Base-by-base conservation (phyloP, 2,329 filamentous ascomycete genomes). In the Huntiella abstrusa region DNA sequence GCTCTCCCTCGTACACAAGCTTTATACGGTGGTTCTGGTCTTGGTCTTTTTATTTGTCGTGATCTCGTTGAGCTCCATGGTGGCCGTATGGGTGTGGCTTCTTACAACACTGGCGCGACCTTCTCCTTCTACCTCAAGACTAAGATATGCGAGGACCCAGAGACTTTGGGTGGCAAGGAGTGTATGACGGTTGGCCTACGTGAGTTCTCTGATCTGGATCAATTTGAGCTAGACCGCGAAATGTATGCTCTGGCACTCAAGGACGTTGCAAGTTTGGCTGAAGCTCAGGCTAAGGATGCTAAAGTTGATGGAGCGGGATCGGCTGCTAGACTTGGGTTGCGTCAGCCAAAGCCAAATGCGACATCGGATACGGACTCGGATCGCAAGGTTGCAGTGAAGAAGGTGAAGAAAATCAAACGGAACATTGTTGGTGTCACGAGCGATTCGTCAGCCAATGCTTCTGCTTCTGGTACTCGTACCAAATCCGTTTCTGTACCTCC, bases 121-220 rank as follows among this genome's bases (percentile, higher is more conserved):
- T 86, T 86, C 58, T 78, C 75, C 22, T 86, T 87, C 57, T 86
- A 83, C 56, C 70, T 86, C 58, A 79, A 77, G 52, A 73, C 74
- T 46, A 73, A 75, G 55, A 76, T 70, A 62, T 75, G 66, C 41
- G 55, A n/a, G 11, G 46, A 37, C 12, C 48, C 41, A 12, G 22
- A 28, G 22, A 28, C 22, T 28, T 28, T 28, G 22, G 22, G 22
- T 28, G 22, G 22, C 22, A 28, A 28, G 37, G 10, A n/a, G 28
- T n/a, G 19, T 16, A 28, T 28, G 22, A 28, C 22, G 8, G 22
- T 28, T 3, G 22, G 22, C 6, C 8, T 28, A 10, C 22, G 22
- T 28, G 22, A 28, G 22, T 28, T 28, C 8, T 28, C 22, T 28
- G 22, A 28, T 28, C 7, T 28, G 8, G 22, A 28, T 28, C 22